phyloP scores from a whole-genome alignment of 148 eudicot genomes.

The Arbutus unedo region DNA sequence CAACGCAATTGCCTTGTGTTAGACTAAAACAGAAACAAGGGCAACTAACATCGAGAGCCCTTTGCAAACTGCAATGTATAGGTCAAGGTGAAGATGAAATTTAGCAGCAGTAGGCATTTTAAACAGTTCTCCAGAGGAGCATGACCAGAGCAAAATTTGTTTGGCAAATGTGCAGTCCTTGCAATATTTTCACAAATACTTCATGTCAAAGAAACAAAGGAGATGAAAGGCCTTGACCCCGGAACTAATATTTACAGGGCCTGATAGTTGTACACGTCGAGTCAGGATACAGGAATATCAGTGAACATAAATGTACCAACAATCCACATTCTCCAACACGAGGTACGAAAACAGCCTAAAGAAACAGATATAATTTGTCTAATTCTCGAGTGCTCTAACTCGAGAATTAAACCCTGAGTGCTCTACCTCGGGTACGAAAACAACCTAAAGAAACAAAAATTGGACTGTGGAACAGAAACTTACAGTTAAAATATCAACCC shows the following conservation, averaged over 20 bases:
- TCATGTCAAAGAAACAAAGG: background rate
- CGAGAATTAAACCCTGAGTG: too few relatives aligned
- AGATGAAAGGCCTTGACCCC: background rate
- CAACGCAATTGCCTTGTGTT: background rate
- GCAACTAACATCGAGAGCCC: background rate
- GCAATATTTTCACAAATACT: background rate
- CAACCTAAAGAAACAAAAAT: background rate
- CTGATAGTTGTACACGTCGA: background rate
- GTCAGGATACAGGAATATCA: background rate
- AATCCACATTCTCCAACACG: background rate
- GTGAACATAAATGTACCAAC: background rate
- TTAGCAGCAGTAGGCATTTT: background rate
- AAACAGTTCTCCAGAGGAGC: background rate
- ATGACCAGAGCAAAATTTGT: background rate
- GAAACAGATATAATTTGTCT: background rate
- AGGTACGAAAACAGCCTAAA: background rate
- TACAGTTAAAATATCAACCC: constrained; percentile 51
- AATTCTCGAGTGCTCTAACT: too few relatives aligned
- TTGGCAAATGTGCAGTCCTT: background rate
- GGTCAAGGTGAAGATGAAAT: background rate
- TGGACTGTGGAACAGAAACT: background rate
- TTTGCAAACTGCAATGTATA: background rate
- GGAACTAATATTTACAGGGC: background rate
- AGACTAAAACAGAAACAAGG: background rate
- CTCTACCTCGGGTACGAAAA: background rate